phyloP scores from a whole-genome alignment of 176 grass and related monocot species.

The Coix lacrymajobi region DNA sequence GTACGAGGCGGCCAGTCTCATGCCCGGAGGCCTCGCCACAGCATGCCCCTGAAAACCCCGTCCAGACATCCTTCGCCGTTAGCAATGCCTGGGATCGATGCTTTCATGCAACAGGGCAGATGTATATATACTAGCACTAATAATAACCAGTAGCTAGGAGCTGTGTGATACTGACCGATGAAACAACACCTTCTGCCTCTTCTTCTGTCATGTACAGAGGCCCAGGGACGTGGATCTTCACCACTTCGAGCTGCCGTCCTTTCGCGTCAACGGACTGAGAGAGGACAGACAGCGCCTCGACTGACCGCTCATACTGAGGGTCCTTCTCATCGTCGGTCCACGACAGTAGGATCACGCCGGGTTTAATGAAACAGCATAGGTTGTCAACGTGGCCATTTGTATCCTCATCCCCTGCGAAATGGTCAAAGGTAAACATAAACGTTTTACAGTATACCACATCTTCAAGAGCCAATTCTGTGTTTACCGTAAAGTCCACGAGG shows the following conservation, averaged over 20 bases:
- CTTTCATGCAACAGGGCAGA: not conserved
- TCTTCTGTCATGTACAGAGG: conserved; percentile 85
- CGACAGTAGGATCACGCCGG: conserved; percentile 63
- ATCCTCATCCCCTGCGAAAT: conserved; percentile 71
- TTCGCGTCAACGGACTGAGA: conserved; percentile 45
- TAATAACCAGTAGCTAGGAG: not conserved
- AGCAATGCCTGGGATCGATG: not conserved
- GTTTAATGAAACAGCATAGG: conserved; percentile 83
- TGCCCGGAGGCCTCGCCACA: conserved; percentile 51
- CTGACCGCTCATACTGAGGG: conserved; percentile 68
- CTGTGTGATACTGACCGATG: conserved; percentile 28
- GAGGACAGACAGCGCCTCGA: conserved; percentile 66
- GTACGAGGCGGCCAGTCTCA: conserved; percentile 77
- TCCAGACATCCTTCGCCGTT: not conserved
- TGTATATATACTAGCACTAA: not conserved
- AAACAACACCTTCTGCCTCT: conserved; percentile 56
- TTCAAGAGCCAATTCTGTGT: not conserved
- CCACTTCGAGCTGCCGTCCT: conserved; percentile 56
- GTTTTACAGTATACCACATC: not conserved
- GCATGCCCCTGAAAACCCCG: conserved; percentile 49
- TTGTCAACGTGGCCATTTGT: conserved; percentile 93
- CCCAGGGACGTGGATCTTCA: conserved; percentile 82
- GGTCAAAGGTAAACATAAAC: not conserved
- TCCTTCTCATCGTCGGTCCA: conserved; percentile 76
- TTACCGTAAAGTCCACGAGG: conserved; percentile 83